Base-by-base conservation (phyloP, 345 rosid genomes). In the Hypericum androsaemum region DNA sequence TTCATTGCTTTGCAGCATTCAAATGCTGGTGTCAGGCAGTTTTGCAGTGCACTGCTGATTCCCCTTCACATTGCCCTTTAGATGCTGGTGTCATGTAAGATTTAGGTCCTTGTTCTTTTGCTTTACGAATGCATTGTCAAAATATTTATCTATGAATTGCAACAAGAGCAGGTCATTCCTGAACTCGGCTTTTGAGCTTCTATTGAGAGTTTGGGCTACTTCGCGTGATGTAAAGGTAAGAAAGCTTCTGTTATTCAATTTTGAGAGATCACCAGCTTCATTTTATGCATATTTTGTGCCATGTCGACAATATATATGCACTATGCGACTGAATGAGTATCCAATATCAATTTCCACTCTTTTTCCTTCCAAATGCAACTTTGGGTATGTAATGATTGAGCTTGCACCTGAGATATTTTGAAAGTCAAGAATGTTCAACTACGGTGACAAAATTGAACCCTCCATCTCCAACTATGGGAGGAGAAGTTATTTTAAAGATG, bases 21-120 rank as follows among this genome's bases (percentile, higher is more conserved):
- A 90, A 82, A 73, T 90, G 95, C 76, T 90, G 98, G 98, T 80
- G 87, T 71, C 95, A 84, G 67, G 98, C 98, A 74, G 88, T 74
- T 52, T 77, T 81, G 82, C 87, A 77, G 55, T 87, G 68, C 60
- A 69, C 52, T 52, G 55, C 64, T 54, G 98, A 89, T 62, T 74
- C 71, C 58, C 80, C 88, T 56, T 76, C 78, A 36, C 64, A 70
- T 62, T 74, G 81, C 37, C 71, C 72, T 54, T 80, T 87, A 11
- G 96, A 90, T 65, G 76, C 77, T 63, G 96, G 80, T 73, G 90
- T 90, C 67, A 84, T 84, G 98, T 90, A 72, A 82, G 95, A 62
- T 65, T 63, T 41, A 52, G 44, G 45, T 63, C 62, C 66, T 57
- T 38, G 59, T 61, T 16, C 54, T 57, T 56, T 50, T 43, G 37